Percentiles rank a stretch among this genome's conserved stretches.
Conservation (phyloP, 2,329 filamentous ascomycete species). For the Aspergillus terreus region DNA sequence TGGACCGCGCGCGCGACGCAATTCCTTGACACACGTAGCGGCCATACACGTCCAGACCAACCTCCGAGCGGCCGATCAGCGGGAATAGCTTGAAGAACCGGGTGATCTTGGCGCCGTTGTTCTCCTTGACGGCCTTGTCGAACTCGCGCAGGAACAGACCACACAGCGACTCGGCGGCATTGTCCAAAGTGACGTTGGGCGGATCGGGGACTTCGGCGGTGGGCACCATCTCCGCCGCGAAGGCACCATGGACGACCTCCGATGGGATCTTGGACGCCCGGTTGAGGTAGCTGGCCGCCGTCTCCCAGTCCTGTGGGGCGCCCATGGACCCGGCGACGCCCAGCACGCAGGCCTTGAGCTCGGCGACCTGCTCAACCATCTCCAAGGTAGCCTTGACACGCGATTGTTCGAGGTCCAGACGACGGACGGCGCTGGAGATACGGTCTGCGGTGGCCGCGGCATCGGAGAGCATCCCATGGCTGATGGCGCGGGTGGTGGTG, state of each 20-base stretch:
- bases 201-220: slow-evolving; percentile 93
- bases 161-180: slow-evolving; percentile 84
- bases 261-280: slow-evolving; percentile 77
- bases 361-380: slow-evolving; percentile 92
- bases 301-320: slow-evolving; percentile 97
- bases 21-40: slow-evolving; percentile 95
- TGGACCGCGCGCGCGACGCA: slow-evolving; percentile 74
- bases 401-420: slow-evolving; percentile 85
- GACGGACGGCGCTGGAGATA: slow-evolving; percentile 81
- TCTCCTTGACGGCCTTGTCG: slow-evolving; percentile 80
- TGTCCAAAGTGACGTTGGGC: slow-evolving; percentile 80
- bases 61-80: slow-evolving; percentile 81
- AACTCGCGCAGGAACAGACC: slow-evolving; percentile 91
- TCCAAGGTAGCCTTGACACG: slow-evolving; percentile 85
- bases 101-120: slow-evolving; percentile 85
- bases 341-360: slow-evolving; percentile 93
- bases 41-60: slow-evolving; percentile 91
- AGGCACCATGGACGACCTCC: slow-evolving; percentile 75
- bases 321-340: slow-evolving; percentile 96
- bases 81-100: slow-evolving; percentile 98
- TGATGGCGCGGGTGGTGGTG: slow-evolving; percentile 75
- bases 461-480: slow-evolving; percentile 83
- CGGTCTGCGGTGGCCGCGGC: slow-evolving; percentile 81
- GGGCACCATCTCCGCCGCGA: slow-evolving; percentile 88
- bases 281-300: slow-evolving; percentile 82